A percentile compares a stretch with the other conserved stretches of the same genome.
phyloP scores from a whole-genome alignment of 345 rosid genomes.

The Murraya koenigii region DNA sequence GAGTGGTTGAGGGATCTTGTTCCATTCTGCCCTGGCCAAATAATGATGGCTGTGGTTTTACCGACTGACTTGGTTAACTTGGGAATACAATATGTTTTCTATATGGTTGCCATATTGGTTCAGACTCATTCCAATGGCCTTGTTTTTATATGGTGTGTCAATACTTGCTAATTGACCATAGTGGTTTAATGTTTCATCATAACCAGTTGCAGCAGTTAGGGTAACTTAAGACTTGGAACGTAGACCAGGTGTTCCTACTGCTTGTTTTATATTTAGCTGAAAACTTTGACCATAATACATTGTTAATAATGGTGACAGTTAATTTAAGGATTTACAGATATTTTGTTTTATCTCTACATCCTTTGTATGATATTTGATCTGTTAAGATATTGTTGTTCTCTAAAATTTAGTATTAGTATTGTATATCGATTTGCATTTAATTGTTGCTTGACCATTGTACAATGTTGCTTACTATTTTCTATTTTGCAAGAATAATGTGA shows the following conservation, averaged over 20 bases:
- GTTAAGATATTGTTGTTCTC: neutral
- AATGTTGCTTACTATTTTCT: slow-evolving; percentile 7
- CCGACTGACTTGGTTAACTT: neutral
- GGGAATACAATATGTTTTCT: neutral
- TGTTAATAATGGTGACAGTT: neutral
- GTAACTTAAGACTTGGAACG: neutral
- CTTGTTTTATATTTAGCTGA: neutral
- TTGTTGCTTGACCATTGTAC: neutral
- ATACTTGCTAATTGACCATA: neutral
- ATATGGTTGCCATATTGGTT: neutral
- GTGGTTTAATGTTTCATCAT: neutral
- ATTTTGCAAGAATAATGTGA: neutral
- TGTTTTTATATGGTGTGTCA: neutral
- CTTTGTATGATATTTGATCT: neutral
- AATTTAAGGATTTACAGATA: neutral
- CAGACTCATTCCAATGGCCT: neutral
- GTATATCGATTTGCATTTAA: neutral
- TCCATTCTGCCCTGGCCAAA: neutral
- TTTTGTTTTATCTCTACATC: neutral
- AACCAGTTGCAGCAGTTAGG: neutral
- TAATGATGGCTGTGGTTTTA: neutral
- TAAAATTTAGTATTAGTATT: neutral
- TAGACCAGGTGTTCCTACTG: neutral
- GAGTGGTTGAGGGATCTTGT: neutral
- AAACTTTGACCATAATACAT: neutral